Evolutionary conservation across 23 red algal genomes (phyloP), one percentile per base, ranked within the genome.

Genomic region (Agarophyton chilense): DNA sequence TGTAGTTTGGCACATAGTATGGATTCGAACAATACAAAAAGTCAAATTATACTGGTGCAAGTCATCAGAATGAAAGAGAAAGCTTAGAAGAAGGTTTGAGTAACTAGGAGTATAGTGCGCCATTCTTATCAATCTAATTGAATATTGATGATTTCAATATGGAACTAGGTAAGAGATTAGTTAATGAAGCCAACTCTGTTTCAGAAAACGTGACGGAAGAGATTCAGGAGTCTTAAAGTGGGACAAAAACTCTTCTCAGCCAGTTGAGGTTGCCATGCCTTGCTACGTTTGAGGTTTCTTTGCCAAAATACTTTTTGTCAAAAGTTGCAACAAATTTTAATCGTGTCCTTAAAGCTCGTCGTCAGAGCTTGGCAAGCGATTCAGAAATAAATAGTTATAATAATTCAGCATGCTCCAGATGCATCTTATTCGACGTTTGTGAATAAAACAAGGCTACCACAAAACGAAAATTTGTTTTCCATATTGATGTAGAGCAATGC

Each of bases 351-450:
- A 13, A 24, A 10, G 61, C 61, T 3, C 7, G 24, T 1, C 61
- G 11, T 3, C 61, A 66, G 25, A 16, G 22, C 34, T 16, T 10
- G 4, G 4, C 11, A 2, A 66, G 14, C 34, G 26, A 4, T 1
- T 35, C 14, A 16, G 52, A 83, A 31, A 14, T 83, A 18, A 31
- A 62, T n/a, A 33, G 22, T 53, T 40, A 32, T 64, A 4, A 31
- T 63, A 12, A 83, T 83, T 46, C 57, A 44, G 26, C 79, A 83
- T 64, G 79, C 66, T 46, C 46, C 66, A 21, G 29, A 25, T 28
- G 79, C 79, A 56, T 58, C 57, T 16, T 83, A 64, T 19, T 16
- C 34, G 8, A 60, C 34, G 14, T 83, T 25, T 39, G 26, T 60
- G 24, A 66, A 11, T 36, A 66, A 34, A 0, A 46, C 66, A 13